These are phyloP conservation scores for Phytophthora colocasiae DNA, from an alignment of 352 stramenopile genomes.

Conservation along the genomic window DNA sequence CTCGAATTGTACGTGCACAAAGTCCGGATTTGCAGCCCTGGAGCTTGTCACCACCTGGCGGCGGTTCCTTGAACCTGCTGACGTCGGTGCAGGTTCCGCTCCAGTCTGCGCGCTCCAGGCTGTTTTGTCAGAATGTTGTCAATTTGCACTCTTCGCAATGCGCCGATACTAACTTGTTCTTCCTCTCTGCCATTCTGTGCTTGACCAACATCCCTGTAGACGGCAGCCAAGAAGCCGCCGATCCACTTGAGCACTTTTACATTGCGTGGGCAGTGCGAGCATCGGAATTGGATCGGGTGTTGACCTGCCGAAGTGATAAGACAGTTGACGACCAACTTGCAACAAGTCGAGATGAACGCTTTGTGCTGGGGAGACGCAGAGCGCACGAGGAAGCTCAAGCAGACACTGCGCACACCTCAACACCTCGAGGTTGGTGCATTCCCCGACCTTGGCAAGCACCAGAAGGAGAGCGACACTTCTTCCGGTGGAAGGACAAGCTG, in stretches of 20 bases:
- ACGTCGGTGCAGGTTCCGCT: conserved; percentile 18
- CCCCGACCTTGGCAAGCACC: not conserved
- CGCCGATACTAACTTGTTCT: conserved; percentile 1
- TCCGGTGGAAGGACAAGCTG: conserved; percentile 51
- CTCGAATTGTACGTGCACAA: conserved; percentile 15
- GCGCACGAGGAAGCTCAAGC: conserved; percentile 47
- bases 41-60: conserved; percentile 12
- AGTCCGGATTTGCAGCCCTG: conserved; percentile 13
- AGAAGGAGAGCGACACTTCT: conserved; percentile 41
- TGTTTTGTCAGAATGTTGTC: conserved; percentile 38
- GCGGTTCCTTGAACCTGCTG: conserved; percentile 29
- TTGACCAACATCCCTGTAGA: conserved; percentile 14
- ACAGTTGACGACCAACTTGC: not conserved
- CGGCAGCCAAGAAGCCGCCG: conserved; percentile 15
- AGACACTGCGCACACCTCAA: conserved; percentile 18
- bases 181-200: not conserved
- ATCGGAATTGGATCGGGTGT: conserved; percentile 12
- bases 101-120: conserved; percentile 12
- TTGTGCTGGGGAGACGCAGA: conserved; percentile 49
- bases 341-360: conserved; percentile 30
- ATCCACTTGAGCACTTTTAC: conserved; percentile 33
- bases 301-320: not conserved
- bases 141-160: conserved; percentile 5
- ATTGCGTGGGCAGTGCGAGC: conserved; percentile 25
- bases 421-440: conserved; percentile 6